phyloP scores from a whole-genome alignment of 2,329 filamentous ascomycete genomes.

The Arthrobotrys musiformis region DNA sequence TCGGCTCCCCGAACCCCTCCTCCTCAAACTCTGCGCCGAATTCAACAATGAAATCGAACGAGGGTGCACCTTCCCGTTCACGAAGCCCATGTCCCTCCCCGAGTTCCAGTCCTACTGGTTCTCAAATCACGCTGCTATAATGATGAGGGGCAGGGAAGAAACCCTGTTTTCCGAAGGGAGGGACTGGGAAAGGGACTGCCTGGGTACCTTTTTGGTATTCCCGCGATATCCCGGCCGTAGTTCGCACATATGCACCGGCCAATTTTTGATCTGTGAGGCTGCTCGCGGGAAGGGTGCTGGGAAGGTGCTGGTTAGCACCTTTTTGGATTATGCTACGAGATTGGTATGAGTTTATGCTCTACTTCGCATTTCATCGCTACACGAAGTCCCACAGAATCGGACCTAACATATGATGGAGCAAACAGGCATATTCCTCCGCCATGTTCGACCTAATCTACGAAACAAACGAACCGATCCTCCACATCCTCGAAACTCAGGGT shows the following conservation, averaged over 20 bases:
- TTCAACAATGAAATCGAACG: conserved; percentile 78
- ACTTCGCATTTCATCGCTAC: neutral
- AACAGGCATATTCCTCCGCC: conserved; percentile 74
- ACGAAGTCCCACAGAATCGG: no score
- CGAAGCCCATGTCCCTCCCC: conserved; percentile 70
- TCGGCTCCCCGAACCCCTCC: conserved; percentile 71
- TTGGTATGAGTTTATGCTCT: conserved; percentile 62
- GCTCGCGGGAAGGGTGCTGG: conserved; percentile 79
- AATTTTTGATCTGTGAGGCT: conserved; percentile 78
- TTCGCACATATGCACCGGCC: conserved; percentile 81
- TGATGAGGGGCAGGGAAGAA: conserved; percentile 73
- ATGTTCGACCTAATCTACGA: conserved; percentile 82
- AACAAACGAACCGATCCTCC: conserved; percentile 76
- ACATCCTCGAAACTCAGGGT: conserved; percentile 78
- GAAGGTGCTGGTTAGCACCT: conserved; percentile 78
- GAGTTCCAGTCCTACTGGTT: conserved; percentile 78
- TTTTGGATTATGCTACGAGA: conserved; percentile 79
- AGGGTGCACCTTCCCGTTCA: conserved; percentile 78
- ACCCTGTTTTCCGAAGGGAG: conserved; percentile 62
- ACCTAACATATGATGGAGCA: no score
- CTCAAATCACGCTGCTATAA: conserved; percentile 76
- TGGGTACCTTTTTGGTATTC: conserved; percentile 60
- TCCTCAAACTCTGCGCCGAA: conserved; percentile 74
- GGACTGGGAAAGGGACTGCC: conserved; percentile 74
- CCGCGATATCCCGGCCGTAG: conserved; percentile 66